Evolutionary conservation across 1,139 yeast species (phyloP).

Genomic region (Kurtzmaniella quercitrusa): DNA sequence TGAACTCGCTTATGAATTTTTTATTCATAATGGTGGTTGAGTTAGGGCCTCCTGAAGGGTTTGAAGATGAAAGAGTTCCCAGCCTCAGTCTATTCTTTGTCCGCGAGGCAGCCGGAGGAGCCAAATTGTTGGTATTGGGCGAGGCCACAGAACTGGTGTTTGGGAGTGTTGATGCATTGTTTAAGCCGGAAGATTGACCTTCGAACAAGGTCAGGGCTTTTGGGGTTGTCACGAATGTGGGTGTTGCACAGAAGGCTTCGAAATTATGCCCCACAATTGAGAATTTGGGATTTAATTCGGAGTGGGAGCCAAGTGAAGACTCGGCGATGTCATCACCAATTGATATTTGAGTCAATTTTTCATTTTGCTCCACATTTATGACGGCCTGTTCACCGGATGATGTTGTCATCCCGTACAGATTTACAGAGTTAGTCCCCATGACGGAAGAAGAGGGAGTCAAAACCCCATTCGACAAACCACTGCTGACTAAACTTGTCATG

Average conservation of each 20-base stretch:
- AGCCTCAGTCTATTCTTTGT: constrained; percentile 3
- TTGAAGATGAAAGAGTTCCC: not conserved
- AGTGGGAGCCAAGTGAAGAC: not conserved
- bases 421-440: not conserved
- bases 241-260: constrained; percentile 47
- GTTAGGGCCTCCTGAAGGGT: constrained; percentile 6
- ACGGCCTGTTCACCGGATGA: constrained; percentile 7
- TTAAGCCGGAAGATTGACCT: not conserved
- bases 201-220: constrained; percentile 5
- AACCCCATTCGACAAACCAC: constrained; percentile 12
- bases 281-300: constrained; percentile 3
- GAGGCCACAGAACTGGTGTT: not conserved
- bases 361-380: constrained; percentile 12
- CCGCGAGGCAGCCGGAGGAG: not conserved
- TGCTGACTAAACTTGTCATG: constrained; percentile 6
- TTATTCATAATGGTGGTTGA: constrained; percentile 29
- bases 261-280: constrained; percentile 53
- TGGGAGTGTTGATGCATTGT: not conserved
- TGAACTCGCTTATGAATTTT: constrained; percentile 12
- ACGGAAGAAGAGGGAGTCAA: constrained; percentile 7
- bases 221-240: constrained; percentile 13
- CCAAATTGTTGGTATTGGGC: constrained; percentile 6
- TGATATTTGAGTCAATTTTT: constrained; percentile 4
- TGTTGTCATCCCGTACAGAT: not conserved
- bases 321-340: constrained; percentile 1